Evolutionary conservation across 2,329 filamentous ascomycete genomes (phyloP), one percentile per base, ranked within the genome.

Genomic region (Volutella citrinella): DNA sequence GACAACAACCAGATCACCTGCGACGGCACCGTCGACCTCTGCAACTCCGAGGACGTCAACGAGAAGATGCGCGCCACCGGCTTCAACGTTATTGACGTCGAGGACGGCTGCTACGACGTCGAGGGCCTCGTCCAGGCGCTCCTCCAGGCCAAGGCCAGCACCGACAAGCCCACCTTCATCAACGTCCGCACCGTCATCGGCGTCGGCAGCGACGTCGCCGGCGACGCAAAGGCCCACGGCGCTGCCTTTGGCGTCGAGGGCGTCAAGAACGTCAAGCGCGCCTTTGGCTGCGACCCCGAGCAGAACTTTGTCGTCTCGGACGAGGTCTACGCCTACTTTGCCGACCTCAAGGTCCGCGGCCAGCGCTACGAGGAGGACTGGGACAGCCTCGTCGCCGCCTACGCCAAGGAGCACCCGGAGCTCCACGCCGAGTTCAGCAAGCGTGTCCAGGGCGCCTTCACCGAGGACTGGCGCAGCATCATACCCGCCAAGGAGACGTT

Each of bases 1-100:
- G 76, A 80, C 44, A 79, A 80, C 55, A 79, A 80, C 51, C 70
- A 76, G 46, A 61, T 80, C 29, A 78, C 74, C 6, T 79, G 75
- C 46, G 76, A 79, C 37, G 76, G 76, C 2, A 67, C 65, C 3
- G 66, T 78, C 4, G 72, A 78, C 30, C 46, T 61, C 15, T 50
- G 58, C 69, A 76, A 74, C 40, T 73, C 65, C 0, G 75, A 80
- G 45, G 73, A 79, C 27, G 60, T 77, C 45, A 77, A 79, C 36
- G 55, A 63, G 7, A 80, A 78, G 55, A 78, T 79, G 74, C 57
- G 64, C 6, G 74, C 74, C 7, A 71, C 63, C 20, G 72, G 72
- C 4, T 80, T 73, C 72, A 48, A 77, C 14, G 73, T 79, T 2
- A 60, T 78, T 7, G 70, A 77, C 14, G 57, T 80, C 2, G 49